phyloP scores from a whole-genome alignment of 2,329 filamentous ascomycete species.

The Cadophora gregata region DNA sequence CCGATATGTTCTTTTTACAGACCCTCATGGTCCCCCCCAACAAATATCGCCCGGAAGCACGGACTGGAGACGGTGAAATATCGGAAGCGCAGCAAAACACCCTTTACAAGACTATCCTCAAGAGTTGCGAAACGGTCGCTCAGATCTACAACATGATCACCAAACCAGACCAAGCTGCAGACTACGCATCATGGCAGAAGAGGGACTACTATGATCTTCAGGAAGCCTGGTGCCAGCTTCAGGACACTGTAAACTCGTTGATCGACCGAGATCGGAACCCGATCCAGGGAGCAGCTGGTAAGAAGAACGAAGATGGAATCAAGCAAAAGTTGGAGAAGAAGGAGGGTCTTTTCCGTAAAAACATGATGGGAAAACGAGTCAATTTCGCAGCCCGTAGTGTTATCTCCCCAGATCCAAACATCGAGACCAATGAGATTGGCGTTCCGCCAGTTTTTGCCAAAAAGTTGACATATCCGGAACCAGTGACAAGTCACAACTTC shows the following conservation, averaged over 20 bases:
- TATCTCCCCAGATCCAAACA: slow-evolving; percentile 97
- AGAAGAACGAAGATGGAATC: slow-evolving; percentile 87
- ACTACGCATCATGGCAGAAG: slow-evolving; percentile 47
- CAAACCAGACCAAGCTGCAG: slow-evolving; percentile 32
- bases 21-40: slow-evolving; percentile 90
- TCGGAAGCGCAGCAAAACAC: slow-evolving; percentile 88
- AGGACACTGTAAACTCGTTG: slow-evolving; percentile 90
- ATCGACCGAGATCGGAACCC: slow-evolving; percentile 91
- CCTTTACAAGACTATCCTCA: slow-evolving; percentile 84
- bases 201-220: slow-evolving; percentile 79
- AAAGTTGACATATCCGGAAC: slow-evolving; percentile 95
- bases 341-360: slow-evolving; percentile 96
- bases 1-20: slow-evolving; percentile 94
- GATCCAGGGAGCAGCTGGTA: slow-evolving; percentile 76
- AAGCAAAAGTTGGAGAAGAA: slow-evolving; percentile 99
- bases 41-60: slow-evolving; percentile 85
- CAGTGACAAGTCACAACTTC: slow-evolving; percentile 96
- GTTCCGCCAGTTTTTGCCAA: slow-evolving; percentile 97
- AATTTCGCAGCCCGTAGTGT: slow-evolving; percentile 98
- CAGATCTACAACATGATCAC: slow-evolving; percentile 74
- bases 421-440: slow-evolving; percentile 98
- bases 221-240: slow-evolving; percentile 80
- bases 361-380: slow-evolving; percentile 99
- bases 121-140: slow-evolving; percentile 73
- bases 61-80: slow-evolving; percentile 80